Base-by-base conservation (phyloP, 805 yeast genomes). In the Tetrapisispora nanseiensis region DNA sequence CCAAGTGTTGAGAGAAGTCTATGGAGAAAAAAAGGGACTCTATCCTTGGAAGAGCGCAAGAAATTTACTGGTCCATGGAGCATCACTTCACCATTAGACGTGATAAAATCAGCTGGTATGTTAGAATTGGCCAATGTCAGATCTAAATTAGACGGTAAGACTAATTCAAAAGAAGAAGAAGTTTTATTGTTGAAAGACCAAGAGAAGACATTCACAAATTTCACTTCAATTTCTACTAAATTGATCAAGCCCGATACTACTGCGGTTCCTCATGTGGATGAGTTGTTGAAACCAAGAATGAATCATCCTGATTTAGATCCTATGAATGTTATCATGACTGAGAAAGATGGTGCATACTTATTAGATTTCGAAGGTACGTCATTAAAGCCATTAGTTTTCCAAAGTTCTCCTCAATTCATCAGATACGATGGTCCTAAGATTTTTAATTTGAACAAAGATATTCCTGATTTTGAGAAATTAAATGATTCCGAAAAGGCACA, bases 241-340 rank as follows among this genome's bases (percentile, higher is more conserved):
- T 68, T 90, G 49, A 69, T 89, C 56, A 72, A 63, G 30, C 51
- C 55, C 6, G 54, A 77, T 36, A 66, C 79, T 8, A 65, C 67
- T 16, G 67, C 75, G 9, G 74, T 84, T 56, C 85, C 83, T 56
- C 78, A 82, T 50, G 68, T 73, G 43, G 68, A 66, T 3, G 78
- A 79, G 43, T 63, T 86, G 33, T 72, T 83, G 53, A 72, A 78
- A 41, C 90, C 95, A 45, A 75, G 90, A 52, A 66, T 90, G 41
- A 75, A 67, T 49, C 72, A 79, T 48, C 90, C 96, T 5, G 97
- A 92, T 60, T 66, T 92, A 50, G 94, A 86, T 60, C 97, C 98
- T 19, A 71, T 89, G 75, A 90, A 90, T 57, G 85, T 86, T 8
- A 68, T 87, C 35, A 59, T 72, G 20, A 62, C 63, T n/a, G 65